phyloP scores from a whole-genome alignment of 192 early-diverging fungal genomes.

The Ambispora gerdemannii region DNA sequence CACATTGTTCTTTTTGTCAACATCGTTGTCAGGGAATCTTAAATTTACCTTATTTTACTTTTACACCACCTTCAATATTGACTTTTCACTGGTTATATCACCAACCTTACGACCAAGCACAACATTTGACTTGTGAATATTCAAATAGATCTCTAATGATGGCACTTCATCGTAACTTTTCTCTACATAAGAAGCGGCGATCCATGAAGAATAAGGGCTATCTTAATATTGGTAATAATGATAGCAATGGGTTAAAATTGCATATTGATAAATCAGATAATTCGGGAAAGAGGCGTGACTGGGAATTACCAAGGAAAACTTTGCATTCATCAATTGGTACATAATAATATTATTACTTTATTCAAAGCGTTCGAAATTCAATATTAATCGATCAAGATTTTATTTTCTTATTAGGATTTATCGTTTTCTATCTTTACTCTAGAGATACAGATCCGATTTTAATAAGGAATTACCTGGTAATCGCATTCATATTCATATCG shows the following conservation, averaged over 20 bases:
- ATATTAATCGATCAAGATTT: neutral
- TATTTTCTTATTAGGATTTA: conserved; percentile 36
- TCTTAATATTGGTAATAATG: neutral
- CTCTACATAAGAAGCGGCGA: neutral
- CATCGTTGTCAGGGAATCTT: neutral
- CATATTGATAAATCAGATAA: neutral
- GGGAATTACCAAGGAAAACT: conserved; percentile 45
- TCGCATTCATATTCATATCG: conserved; percentile 28
- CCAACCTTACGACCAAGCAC: neutral
- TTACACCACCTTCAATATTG: neutral
- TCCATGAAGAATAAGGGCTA: too few relatives aligned
- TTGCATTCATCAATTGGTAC: conserved; percentile 49
- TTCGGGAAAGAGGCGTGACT: conserved; percentile 29
- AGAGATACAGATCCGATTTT: conserved; percentile 25
- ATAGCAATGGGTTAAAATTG: neutral
- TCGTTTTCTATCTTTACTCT: conserved; percentile 33
- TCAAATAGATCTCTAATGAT: neutral
- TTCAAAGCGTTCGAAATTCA: neutral
- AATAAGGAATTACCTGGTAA: conserved; percentile 26
- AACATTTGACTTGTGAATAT: too few relatives aligned
- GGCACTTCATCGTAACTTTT: neutral
- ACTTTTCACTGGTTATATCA: neutral
- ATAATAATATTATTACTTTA: neutral
- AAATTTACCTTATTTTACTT: neutral
- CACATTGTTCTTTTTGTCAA: neutral